Base-by-base conservation (phyloP, 148 eudicot species). In the Euryodendron excelsum region DNA sequence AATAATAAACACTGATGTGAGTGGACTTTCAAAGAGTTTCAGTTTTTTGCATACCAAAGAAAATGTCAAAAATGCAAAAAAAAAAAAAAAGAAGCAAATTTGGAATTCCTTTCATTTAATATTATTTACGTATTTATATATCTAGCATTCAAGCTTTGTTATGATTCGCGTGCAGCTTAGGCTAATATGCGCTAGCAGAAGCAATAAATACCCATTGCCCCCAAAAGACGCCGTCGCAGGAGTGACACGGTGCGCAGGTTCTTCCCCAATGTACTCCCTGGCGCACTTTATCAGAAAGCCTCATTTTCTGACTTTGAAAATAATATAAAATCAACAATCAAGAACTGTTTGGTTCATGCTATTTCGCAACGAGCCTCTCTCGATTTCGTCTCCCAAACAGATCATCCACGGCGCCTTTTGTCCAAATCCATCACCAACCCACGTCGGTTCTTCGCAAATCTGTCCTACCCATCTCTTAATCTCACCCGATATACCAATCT, bases 371-470 rank as follows among this genome's bases (percentile, higher is more conserved):
- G 50, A 28, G 53, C 21, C 72, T 62, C 83, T 85, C 86, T 83
- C 84, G 86, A 86, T 80, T 86, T 83, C 84, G 81, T 66, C 84
- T 78, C 84, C 86, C 78, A 66, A 65, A 75, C 76, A 64, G 80
- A 83, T 73, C 79, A 72, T 79, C 52, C 36, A 31, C 30, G 41
- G 17, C 61, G 60, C 61, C 77, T 60, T 33, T 45, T 64, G 65
- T 78, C 80, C 76, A 60, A 78, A 82, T 67, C 81, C 69, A 60
- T 36, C 79, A 37, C 62, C 47, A 74, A 71, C 80, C 85, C 71
- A 70, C 82, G 78, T 80, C 59, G 45, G 66, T 56, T 55, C 47
- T 76, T 76, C 76, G 27, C 48, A 74, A 73, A 60, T 77, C 80
- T 56, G 70, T 36, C 80, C 30, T n/a, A 56, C 72, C 73, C 78